Evolutionary conservation across 2,329 filamentous ascomycete genomes (phyloP).

Genomic region (Cordyceps farinosa): DNA sequence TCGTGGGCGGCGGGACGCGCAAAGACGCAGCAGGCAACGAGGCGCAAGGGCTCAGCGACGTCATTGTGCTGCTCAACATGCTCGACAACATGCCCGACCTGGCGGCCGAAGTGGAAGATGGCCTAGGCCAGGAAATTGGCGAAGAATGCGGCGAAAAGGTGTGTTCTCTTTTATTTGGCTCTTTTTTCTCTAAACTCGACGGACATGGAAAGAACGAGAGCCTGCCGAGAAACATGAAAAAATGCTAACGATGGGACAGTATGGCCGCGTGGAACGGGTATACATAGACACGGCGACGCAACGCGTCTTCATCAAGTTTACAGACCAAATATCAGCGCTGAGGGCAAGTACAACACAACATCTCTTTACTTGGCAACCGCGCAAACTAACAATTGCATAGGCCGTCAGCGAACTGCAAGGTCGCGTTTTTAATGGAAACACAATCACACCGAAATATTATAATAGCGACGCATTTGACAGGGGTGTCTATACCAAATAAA

Average conservation of each 20-base stretch:
- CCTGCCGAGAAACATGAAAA: no score
- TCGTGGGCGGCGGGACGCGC: constrained; percentile 73
- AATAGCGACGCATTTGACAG: constrained; percentile 77
- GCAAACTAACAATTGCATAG: constrained; percentile 37
- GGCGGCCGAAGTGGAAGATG: constrained; percentile 69
- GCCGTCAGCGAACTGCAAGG: constrained; percentile 89
- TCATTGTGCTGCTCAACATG: constrained; percentile 81
- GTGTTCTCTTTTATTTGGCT: no score
- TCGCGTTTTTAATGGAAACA: constrained; percentile 82
- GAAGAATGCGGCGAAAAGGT: constrained; percentile 85
- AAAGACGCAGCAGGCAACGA: constrained; percentile 43
- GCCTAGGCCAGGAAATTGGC: constrained; percentile 88
- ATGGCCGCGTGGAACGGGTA: constrained; percentile 77
- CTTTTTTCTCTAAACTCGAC: no score
- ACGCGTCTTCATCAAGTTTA: constrained; percentile 92
- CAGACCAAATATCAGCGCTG: constrained; percentile 76
- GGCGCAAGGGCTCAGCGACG: constrained; percentile 73
- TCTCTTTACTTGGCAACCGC: background rate
- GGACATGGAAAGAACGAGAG: no score
- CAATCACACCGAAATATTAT: constrained; percentile 78
- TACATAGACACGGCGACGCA: constrained; percentile 63
- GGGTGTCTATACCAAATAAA: constrained; percentile 45
- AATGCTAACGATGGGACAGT: constrained; percentile 43
- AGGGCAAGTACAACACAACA: constrained; percentile 49
- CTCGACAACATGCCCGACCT: constrained; percentile 76